Evolutionary conservation across 495 filamentous ascomycete genomes (phyloP).

Genomic region (Friedmanniomyces simplex): DNA sequence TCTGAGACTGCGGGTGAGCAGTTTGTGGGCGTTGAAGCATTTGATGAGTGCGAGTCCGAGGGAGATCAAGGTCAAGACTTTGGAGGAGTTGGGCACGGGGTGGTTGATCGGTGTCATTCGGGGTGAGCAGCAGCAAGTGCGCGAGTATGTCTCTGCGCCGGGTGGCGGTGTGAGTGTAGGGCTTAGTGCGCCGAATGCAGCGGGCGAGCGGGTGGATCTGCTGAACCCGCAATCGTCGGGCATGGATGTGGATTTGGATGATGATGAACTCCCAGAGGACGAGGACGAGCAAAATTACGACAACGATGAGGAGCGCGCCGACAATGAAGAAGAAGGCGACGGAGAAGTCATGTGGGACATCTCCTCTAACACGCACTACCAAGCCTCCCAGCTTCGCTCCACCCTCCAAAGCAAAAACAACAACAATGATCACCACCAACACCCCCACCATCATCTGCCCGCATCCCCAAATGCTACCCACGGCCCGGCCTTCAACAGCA

Average conservation of each 20-base stretch:
- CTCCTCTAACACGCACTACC: conserved; percentile 26
- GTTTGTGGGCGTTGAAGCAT: conserved; percentile 89
- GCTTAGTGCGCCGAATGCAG: conserved; percentile 46
- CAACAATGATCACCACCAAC: no score
- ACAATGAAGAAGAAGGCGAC: conserved; percentile 38
- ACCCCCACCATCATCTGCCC: neutral
- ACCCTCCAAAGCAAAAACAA: conserved; percentile 5
- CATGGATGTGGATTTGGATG: conserved; percentile 27
- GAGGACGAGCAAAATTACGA: conserved; percentile 33
- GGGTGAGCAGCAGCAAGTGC: conserved; percentile 36
- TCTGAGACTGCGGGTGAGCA: conserved; percentile 55
- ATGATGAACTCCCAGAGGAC: conserved; percentile 32
- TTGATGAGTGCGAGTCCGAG: conserved; percentile 57
- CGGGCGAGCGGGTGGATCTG: conserved; percentile 53
- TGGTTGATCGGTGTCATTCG: conserved; percentile 53
- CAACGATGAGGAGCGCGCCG: conserved; percentile 20
- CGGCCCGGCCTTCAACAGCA: conserved; percentile 3
- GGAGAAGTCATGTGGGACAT: conserved; percentile 47
- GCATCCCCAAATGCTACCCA: no score
- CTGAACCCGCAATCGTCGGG: conserved; percentile 45
- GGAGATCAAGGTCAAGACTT: conserved; percentile 59
- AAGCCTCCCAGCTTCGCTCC: conserved; percentile 33
- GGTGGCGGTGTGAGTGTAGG: conserved; percentile 17
- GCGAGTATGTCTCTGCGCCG: neutral
- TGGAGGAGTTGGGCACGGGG: conserved; percentile 63